phyloP scores from a whole-genome alignment of 495 filamentous ascomycete species.

The Hypoxylon trugodes region DNA sequence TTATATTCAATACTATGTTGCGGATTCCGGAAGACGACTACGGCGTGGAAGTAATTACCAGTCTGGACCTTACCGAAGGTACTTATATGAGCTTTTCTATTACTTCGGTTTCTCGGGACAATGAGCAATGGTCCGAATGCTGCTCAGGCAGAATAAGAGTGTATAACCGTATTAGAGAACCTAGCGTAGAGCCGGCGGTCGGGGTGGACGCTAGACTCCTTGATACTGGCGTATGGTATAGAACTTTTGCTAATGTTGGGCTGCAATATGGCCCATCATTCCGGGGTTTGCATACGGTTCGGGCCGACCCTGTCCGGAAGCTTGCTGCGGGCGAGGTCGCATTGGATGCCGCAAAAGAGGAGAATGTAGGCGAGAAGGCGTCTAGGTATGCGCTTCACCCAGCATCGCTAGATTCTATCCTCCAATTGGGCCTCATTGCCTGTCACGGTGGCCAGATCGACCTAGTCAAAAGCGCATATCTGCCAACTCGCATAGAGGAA shows the following conservation, averaged over 20 bases:
- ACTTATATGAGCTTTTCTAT: slow-evolving; percentile 29
- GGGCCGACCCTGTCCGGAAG: slow-evolving; percentile 6
- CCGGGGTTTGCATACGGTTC: slow-evolving; percentile 21
- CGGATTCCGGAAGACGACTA: slow-evolving; percentile 46
- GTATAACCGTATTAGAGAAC: slow-evolving; percentile 38
- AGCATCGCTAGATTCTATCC: slow-evolving; percentile 37
- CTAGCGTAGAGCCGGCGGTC: slow-evolving; percentile 23
- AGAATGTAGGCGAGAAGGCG: slow-evolving; percentile 39
- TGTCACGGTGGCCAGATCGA: slow-evolving; percentile 23
- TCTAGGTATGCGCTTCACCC: slow-evolving; percentile 52
- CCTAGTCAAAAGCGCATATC: background rate
- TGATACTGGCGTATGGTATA: slow-evolving; percentile 26
- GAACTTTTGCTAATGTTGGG: slow-evolving; percentile 24
- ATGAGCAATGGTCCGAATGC: slow-evolving; percentile 29
- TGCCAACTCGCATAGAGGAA: slow-evolving; percentile 15
- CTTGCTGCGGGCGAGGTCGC: slow-evolving; percentile 21
- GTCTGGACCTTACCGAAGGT: slow-evolving; percentile 8
- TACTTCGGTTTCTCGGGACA: slow-evolving; percentile 12
- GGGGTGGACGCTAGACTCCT: background rate
- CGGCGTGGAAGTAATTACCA: slow-evolving; percentile 32
- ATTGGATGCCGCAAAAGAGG: slow-evolving; percentile 41
- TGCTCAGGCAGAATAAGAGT: slow-evolving; percentile 40
- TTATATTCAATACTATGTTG: slow-evolving; percentile 40
- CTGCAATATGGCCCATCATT: slow-evolving; percentile 37
- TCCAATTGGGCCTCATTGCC: slow-evolving; percentile 39